phyloP scores from a whole-genome alignment of 257 asterid species.

The Pogostemon cablin region DNA sequence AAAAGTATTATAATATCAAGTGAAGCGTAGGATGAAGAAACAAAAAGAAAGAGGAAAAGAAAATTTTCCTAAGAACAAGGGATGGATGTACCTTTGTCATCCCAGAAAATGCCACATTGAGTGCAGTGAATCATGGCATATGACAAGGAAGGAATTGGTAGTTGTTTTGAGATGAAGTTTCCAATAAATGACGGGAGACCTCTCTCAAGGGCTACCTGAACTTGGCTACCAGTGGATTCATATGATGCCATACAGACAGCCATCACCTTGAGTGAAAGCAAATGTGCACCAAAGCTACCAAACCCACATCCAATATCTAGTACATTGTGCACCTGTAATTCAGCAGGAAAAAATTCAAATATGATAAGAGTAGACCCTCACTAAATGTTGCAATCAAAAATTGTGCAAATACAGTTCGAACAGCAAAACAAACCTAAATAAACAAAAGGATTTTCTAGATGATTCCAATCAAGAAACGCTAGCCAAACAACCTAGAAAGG shows the following conservation, averaged over 20 bases:
- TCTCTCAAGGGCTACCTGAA: constrained; percentile 95
- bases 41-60: constrained; percentile 7
- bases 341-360: constrained; percentile 36
- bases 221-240: constrained; percentile 97
- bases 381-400: constrained; percentile 15
- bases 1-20: constrained; percentile 1
- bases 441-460: constrained; percentile 1
- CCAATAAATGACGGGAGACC: constrained; percentile 98
- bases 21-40: constrained; percentile 26
- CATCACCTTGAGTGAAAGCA: constrained; percentile 88
- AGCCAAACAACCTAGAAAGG: constrained; percentile 4
- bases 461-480: constrained; percentile 13
- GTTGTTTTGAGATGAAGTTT: constrained; percentile 75
- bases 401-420: constrained; percentile 22
- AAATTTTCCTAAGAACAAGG: constrained; percentile 16
- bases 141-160: constrained; percentile 91
- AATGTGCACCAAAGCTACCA: constrained; percentile 94
- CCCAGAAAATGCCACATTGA: constrained; percentile 92
- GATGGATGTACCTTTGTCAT: constrained; percentile 70
- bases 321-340: constrained; percentile 76
- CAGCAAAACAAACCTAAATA: constrained; percentile 7
- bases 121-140: constrained; percentile 98
- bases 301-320: constrained; percentile 98
- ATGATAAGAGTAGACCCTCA: constrained; percentile 4
- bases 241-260: constrained; percentile 92